A percentile compares a stretch with the other conserved stretches of the same genome.
Conservation (phyloP, 345 rosid species). For the Camelina hispida region DNA sequence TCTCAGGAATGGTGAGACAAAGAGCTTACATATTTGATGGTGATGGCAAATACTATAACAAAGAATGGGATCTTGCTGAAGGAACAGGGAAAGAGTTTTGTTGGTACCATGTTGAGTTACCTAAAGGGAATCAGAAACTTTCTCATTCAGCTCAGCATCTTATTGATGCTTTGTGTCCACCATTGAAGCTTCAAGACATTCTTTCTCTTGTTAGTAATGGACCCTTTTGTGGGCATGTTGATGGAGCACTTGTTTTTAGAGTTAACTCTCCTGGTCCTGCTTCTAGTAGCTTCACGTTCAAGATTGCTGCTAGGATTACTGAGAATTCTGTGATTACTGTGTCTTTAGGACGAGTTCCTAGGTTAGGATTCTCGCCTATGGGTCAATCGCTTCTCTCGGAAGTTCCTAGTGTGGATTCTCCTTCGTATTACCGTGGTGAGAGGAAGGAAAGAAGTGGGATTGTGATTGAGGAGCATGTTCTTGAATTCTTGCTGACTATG, state of each 20-base stretch:
- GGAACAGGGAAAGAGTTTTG: slow-evolving; percentile 78
- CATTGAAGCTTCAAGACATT: slow-evolving; percentile 94
- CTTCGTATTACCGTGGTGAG: slow-evolving; percentile 52
- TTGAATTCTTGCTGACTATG: slow-evolving; percentile 92
- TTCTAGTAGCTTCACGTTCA: slow-evolving; percentile 76
- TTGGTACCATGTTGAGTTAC: slow-evolving; percentile 97
- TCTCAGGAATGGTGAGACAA: slow-evolving; percentile 73
- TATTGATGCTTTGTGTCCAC: slow-evolving; percentile 91
- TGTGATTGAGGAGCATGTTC: slow-evolving; percentile 97
- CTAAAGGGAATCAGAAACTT: slow-evolving; percentile 79
- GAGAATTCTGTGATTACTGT: slow-evolving; percentile 90
- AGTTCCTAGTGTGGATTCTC: slow-evolving; percentile 83
- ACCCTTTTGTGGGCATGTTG: slow-evolving; percentile 87
- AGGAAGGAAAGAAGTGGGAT: slow-evolving; percentile 66
- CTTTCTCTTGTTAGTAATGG: slow-evolving; percentile 93
- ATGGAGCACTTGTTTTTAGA: slow-evolving; percentile 94
- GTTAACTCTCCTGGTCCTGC: slow-evolving; percentile 94
- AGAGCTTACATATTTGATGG: slow-evolving; percentile 93
- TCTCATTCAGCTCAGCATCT: slow-evolving; percentile 85
- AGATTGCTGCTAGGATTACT: slow-evolving; percentile 90
- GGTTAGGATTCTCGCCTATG: slow-evolving; percentile 82
- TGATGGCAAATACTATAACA: slow-evolving; percentile 62
- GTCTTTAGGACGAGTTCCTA: slow-evolving; percentile 90
- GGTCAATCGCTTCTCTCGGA: slow-evolving; percentile 88
- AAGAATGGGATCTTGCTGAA: slow-evolving; percentile 86